A percentile compares a stretch with the other conserved stretches of the same genome.
Conservation (phyloP, 306 rosid genomes). For the Morella rubra region DNA sequence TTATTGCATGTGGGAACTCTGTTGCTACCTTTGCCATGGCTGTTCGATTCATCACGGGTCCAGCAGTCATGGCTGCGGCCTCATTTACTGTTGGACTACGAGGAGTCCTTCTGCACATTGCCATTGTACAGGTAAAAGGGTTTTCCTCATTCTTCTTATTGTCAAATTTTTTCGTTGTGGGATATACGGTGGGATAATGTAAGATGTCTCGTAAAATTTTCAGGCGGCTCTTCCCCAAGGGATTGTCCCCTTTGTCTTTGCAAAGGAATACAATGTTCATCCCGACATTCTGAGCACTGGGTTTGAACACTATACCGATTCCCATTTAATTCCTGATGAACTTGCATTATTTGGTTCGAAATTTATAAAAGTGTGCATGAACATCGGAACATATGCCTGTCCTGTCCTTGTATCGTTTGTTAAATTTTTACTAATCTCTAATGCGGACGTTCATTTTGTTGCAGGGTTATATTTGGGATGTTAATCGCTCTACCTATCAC, state of each 20-base stretch:
- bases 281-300: conserved; percentile 90
- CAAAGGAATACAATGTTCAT: conserved; percentile 88
- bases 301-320: conserved; percentile 34
- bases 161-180: neutral
- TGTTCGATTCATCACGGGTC: conserved; percentile 68
- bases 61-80: conserved; percentile 79
- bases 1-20: conserved; percentile 81
- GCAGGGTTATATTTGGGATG: conserved; percentile 88
- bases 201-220: neutral
- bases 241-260: conserved; percentile 86
- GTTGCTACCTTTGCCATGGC: conserved; percentile 79
- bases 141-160: neutral
- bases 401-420: neutral
- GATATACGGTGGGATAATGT: neutral
- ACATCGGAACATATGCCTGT: neutral
- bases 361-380: neutral
- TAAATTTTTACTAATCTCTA: neutral
- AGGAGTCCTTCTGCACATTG: conserved; percentile 74
- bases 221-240: conserved; percentile 95
- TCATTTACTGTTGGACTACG: conserved; percentile 66
- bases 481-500: conserved; percentile 80
- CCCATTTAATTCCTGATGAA: neutral
- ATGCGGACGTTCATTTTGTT: neutral
- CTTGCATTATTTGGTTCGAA: neutral
- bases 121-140: conserved; percentile 68